Conservation (phyloP, 495 filamentous ascomycete genomes). For the Xylaria telfairii region DNA sequence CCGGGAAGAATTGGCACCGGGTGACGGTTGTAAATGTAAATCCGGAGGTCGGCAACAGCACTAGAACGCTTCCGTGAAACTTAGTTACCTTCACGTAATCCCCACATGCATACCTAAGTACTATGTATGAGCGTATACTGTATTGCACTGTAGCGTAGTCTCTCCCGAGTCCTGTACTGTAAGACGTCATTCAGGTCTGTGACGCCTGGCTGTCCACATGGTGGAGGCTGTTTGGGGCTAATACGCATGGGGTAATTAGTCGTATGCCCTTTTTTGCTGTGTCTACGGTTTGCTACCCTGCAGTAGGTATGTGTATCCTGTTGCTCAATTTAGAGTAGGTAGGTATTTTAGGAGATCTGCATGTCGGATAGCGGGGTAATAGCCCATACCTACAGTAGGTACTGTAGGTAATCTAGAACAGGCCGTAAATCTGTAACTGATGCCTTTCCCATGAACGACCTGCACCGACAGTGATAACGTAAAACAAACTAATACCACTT, state of each 20-base stretch:
- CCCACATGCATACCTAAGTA: too few species aligned
- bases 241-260: background rate
- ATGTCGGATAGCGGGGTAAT: background rate
- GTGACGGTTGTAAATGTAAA: conserved; percentile 13
- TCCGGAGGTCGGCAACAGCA: conserved; percentile 9
- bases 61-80: conserved; percentile 17
- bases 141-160: too few species aligned
- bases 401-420: too few species aligned
- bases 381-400: background rate
- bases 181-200: background rate
- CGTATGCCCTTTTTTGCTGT: conserved; percentile 1
- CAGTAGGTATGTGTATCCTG: too few species aligned
- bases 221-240: conserved; percentile 9
- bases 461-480: background rate
- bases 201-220: background rate
- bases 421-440: too few species aligned
- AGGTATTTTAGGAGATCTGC: background rate
- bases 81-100: too few species aligned
- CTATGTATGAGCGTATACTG: too few species aligned
- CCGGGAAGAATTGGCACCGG: conserved; percentile 6
- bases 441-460: background rate
- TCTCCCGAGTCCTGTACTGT: too few species aligned
- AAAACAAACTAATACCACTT: background rate
- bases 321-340: background rate
- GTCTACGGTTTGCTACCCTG: background rate